These are phyloP conservation scores for Phycomyces nitens DNA, from an alignment of 192 early-diverging fungal genomes.

Conservation along the genomic window DNA sequence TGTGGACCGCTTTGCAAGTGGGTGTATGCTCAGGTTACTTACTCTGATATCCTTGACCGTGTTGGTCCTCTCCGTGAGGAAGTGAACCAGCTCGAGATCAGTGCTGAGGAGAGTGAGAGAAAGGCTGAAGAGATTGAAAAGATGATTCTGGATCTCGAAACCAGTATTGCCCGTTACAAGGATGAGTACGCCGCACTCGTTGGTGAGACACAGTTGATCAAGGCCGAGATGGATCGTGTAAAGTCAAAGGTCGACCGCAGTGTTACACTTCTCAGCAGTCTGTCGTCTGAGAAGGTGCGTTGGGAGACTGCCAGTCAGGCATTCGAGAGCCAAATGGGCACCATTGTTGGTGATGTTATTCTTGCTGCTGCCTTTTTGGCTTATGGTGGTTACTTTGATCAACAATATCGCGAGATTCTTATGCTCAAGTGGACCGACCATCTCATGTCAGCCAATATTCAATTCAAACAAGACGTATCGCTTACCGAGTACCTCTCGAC, in stretches of 20 bases:
- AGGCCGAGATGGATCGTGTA: constrained; percentile 90
- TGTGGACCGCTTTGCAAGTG: constrained; percentile 98
- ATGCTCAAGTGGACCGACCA: constrained; percentile 77
- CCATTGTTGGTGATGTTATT: constrained; percentile 95
- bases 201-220: constrained; percentile 85
- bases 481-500: constrained; percentile 87
- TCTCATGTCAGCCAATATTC: constrained; percentile 60
- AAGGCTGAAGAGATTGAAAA: constrained; percentile 71
- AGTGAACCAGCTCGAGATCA: constrained; percentile 76
- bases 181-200: constrained; percentile 97
- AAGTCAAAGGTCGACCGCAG: constrained; percentile 92
- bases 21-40: constrained; percentile 96
- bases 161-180: constrained; percentile 88
- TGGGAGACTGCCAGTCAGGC: constrained; percentile 89
- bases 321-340: constrained; percentile 95
- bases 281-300: constrained; percentile 88
- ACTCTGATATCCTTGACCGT: constrained; percentile 86
- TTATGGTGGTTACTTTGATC: constrained; percentile 98
- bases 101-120: constrained; percentile 67
- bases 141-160: constrained; percentile 82
- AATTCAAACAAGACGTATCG: constrained; percentile 76
- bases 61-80: constrained; percentile 95
- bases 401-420: constrained; percentile 85
- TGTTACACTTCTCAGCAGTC: constrained; percentile 78
- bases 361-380: constrained; percentile 91